These are phyloP conservation scores for Candida morakotiae DNA, from an alignment of 805 yeast species.

Conservation along the genomic window DNA sequence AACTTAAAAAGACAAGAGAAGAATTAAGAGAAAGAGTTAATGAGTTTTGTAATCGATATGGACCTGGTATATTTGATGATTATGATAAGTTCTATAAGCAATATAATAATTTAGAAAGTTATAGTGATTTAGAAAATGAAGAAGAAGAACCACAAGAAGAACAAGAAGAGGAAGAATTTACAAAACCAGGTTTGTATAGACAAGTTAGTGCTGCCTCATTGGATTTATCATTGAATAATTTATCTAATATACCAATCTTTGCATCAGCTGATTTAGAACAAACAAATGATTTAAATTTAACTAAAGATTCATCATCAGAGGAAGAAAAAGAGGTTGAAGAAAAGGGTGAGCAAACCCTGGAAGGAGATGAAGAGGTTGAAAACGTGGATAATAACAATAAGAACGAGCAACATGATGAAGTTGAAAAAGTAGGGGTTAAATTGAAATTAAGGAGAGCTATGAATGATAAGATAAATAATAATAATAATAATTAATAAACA, in stretches of 20 bases:
- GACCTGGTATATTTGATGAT: constrained; percentile 37
- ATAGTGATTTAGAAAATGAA: not conserved
- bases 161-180: not conserved
- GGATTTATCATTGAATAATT: constrained; percentile 13
- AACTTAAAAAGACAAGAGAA: constrained; percentile 24
- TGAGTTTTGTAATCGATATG: constrained; percentile 33
- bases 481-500: not conserved
- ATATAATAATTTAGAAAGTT: constrained; percentile 14
- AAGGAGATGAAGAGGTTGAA: not conserved
- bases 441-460: not conserved
- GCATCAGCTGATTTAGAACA: constrained; percentile 10
- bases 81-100: constrained; percentile 27
- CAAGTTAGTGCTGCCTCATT: constrained; percentile 5
- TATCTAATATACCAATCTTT: constrained; percentile 28
- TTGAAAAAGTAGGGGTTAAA: not conserved
- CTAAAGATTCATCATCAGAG: constrained; percentile 1
- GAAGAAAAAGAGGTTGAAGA: constrained; percentile 2
- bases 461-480: not conserved
- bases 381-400: not conserved
- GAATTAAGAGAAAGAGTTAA: constrained; percentile 25
- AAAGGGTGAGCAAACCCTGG: not conserved
- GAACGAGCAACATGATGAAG: no score
- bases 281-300: constrained; percentile 4
- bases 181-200: constrained; percentile 1
- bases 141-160: no score